A percentile compares a stretch with the other conserved stretches of the same genome.
Evolutionary conservation across 192 early-diverging fungal species (phyloP).

Genomic region (Coemansia sp.): DNA sequence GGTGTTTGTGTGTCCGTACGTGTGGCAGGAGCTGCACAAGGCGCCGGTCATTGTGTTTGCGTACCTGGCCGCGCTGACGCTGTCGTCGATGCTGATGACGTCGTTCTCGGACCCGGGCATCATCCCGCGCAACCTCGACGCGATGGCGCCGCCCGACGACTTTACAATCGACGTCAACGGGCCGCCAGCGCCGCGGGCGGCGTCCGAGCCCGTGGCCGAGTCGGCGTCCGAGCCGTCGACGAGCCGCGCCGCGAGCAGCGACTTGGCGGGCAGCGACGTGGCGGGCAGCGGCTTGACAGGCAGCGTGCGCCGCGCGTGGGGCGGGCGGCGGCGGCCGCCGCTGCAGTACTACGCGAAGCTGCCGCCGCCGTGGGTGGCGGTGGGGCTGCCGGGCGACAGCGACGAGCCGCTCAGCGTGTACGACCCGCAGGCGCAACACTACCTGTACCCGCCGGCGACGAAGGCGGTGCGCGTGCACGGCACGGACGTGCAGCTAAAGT

Average conservation of each 20-base stretch:
- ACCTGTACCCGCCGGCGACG: constrained; percentile 41
- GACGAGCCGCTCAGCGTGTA: constrained; percentile 41
- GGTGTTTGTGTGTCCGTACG: constrained; percentile 63
- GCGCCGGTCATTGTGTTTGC: constrained; percentile 65
- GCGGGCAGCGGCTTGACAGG: background rate
- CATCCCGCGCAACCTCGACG: constrained; percentile 69
- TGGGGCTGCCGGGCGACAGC: constrained; percentile 25
- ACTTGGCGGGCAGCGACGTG: background rate
- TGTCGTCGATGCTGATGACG: constrained; percentile 69
- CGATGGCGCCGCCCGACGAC: constrained; percentile 43
- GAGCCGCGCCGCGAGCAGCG: background rate
- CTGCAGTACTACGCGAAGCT: constrained; percentile 56
- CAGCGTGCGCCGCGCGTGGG: background rate
- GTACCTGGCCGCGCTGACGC: constrained; percentile 61
- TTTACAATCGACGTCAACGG: constrained; percentile 24
- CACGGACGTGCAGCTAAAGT: constrained; percentile 69
- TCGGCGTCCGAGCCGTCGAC: background rate
- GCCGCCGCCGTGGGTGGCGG: constrained; percentile 46
- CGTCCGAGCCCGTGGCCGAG: background rate
- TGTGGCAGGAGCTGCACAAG: constrained; percentile 61
- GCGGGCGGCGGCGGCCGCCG: constrained; percentile 10
- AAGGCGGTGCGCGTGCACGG: constrained; percentile 65
- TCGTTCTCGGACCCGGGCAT: constrained; percentile 78
- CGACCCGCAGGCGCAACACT: constrained; percentile 27
- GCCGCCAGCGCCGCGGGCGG: background rate